Evolutionary conservation across 805 yeast species (phyloP).

Genomic region (Sugiyamaella americana): DNA sequence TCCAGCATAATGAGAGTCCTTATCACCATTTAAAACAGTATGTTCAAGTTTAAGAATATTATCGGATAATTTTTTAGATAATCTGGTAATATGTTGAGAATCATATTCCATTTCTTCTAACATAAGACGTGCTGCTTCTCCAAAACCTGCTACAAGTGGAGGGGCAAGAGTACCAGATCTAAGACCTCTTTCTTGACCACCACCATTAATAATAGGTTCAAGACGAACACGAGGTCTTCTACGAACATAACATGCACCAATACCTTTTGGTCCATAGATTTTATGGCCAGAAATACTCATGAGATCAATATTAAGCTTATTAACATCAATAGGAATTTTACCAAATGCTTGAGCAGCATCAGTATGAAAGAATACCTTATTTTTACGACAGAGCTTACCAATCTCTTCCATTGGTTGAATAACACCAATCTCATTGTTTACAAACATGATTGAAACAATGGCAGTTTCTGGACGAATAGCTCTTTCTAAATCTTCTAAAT

Average conservation of each 20-base stretch:
- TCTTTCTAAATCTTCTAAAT: conserved; percentile 67
- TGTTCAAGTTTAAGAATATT: conserved; percentile 79
- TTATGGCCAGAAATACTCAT: conserved; percentile 94
- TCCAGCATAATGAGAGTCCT: conserved; percentile 71
- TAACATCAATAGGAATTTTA: conserved; percentile 86
- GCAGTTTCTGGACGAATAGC: conserved; percentile 89
- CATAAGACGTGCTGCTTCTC: conserved; percentile 92
- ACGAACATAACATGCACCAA: conserved; percentile 91
- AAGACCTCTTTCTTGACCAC: conserved; percentile 98
- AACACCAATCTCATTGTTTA: conserved; percentile 96
- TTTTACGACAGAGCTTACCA: conserved; percentile 75
- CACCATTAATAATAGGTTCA: conserved; percentile 92
- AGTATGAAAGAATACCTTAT: conserved; percentile 93
- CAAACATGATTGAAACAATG: conserved; percentile 91
- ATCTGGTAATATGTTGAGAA: conserved; percentile 55
- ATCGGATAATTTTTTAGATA: conserved; percentile 66
- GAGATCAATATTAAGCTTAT: conserved; percentile 85
- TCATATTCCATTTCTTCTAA: conserved; percentile 68
- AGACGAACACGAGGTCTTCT: conserved; percentile 97
- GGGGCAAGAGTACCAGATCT: conserved; percentile 97
- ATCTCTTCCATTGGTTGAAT: conserved; percentile 94
- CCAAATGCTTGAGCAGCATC: conserved; percentile 98
- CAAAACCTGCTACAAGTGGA: conserved; percentile 92
- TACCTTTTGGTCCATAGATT: conserved; percentile 96
- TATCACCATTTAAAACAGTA: conserved; percentile 84